A percentile compares a stretch with the other conserved stretches of the same genome.
Conservation (phyloP, 1,284 basidiomycete species). For the Cryptococcus deneoformans region DNA sequence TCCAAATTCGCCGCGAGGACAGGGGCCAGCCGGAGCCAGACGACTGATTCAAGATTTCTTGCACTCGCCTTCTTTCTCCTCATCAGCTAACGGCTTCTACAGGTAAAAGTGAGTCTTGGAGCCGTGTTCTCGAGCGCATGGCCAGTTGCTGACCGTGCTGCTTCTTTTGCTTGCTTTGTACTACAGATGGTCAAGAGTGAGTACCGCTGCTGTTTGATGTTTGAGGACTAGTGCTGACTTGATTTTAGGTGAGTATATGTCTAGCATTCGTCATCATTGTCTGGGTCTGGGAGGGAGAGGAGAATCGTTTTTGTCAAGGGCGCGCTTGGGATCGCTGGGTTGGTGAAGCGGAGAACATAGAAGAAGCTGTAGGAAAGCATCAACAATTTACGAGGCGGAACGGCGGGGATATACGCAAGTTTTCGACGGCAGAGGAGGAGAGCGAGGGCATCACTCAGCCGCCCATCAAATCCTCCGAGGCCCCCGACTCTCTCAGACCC, state of each 20-base stretch:
- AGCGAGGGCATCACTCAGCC: neutral
- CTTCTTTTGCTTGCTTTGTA: conserved; percentile 4
- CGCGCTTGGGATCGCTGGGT: neutral
- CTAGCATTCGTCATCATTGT: neutral
- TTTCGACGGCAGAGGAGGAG: neutral
- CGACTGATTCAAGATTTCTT: too few relatives aligned
- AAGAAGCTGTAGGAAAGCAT: neutral
- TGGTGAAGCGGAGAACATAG: neutral
- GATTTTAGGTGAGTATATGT: conserved; percentile 19
- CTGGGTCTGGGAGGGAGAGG: neutral
- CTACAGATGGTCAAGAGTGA: conserved; percentile 47
- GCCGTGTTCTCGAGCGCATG: neutral
- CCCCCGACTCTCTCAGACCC: neutral
- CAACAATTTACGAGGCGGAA: neutral
- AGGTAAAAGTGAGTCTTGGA: neutral
- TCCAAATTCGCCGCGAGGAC: neutral
- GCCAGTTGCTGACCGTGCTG: conserved; percentile 12
- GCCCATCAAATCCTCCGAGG: neutral
- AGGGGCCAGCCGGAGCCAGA: too few relatives aligned
- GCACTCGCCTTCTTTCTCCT: neutral
- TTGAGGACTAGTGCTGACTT: conserved; percentile 8
- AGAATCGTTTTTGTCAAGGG: neutral
- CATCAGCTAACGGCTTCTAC: neutral
- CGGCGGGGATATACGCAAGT: neutral
- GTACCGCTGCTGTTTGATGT: conserved; percentile 9